Evolutionary conservation across 208 protist species (phyloP).

Genomic region (Crithidia sp.): DNA sequence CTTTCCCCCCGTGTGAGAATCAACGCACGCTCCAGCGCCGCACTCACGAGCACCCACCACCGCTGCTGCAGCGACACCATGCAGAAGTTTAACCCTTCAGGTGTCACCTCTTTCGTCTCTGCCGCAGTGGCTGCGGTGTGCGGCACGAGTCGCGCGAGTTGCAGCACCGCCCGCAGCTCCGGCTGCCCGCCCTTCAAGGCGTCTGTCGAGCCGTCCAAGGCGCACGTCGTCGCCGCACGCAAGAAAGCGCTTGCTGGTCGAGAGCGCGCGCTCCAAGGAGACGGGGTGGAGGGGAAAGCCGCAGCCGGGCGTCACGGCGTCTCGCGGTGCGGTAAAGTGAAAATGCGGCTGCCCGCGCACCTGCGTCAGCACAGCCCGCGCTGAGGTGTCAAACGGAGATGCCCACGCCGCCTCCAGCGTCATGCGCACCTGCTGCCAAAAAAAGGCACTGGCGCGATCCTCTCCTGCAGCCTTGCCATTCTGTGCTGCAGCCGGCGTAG

Average conservation of each 20-base stretch:
- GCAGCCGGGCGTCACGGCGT: conserved; percentile 6
- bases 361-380: conserved; percentile 33
- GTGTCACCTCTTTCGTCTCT: conserved; percentile 40
- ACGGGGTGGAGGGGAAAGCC: conserved; percentile 49
- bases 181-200: conserved; percentile 34
- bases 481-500: not conserved
- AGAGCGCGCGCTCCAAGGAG: conserved; percentile 65
- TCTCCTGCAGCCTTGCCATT: not conserved
- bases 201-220: conserved; percentile 63
- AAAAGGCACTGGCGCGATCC: conserved; percentile 11
- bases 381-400: conserved; percentile 17
- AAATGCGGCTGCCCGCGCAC: conserved; percentile 48
- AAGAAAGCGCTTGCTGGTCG: conserved; percentile 67
- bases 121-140: conserved; percentile 3
- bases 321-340: conserved; percentile 27
- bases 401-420: conserved; percentile 56
- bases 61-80: conserved; percentile 88
- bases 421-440: conserved; percentile 53
- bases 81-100: conserved; percentile 79
- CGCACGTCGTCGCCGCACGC: conserved; percentile 61
- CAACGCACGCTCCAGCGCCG: conserved; percentile 74
- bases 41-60: conserved; percentile 84
- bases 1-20: conserved; percentile 27
- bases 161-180: conserved; percentile 55
- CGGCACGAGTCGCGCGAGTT: conserved; percentile 61